A percentile compares a stretch with the other conserved stretches of the same genome.
These are phyloP conservation scores for Colletotrichum tabaci DNA, from an alignment of 2,329 filamentous ascomycete species.

Conservation along the genomic window DNA sequence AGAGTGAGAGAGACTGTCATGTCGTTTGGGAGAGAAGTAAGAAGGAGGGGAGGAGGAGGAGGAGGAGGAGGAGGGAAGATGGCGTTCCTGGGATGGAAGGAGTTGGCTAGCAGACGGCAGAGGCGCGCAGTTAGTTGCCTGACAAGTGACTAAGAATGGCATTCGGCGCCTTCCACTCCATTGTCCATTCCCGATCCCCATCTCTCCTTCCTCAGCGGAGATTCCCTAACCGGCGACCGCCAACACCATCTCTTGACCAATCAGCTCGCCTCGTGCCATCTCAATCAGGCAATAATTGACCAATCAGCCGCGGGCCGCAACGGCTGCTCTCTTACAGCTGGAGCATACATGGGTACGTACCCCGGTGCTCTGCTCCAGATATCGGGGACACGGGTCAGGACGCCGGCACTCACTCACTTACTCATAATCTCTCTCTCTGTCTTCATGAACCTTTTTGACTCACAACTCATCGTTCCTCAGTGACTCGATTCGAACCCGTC, in stretches of 20 bases:
- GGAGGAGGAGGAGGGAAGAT: not conserved
- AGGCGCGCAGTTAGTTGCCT: not conserved
- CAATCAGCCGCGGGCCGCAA: slow-evolving; percentile 37
- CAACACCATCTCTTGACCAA: slow-evolving; percentile 8
- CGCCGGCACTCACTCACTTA: not conserved
- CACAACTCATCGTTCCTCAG: slow-evolving; percentile 17
- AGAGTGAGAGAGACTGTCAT: not conserved
- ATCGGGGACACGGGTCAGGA: slow-evolving; percentile 17
- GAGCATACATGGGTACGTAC: not conserved
- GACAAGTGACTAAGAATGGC: slow-evolving; percentile 1
- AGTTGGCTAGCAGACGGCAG: not conserved
- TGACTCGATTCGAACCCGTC: slow-evolving; percentile 1
- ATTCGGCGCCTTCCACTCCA: not conserved
- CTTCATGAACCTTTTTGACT: slow-evolving; percentile 23
- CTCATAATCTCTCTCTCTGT: slow-evolving; percentile 1
- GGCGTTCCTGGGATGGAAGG: not conserved
- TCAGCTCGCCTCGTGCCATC: slow-evolving; percentile 22
- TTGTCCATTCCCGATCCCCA: not conserved
- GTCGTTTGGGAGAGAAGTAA: no score
- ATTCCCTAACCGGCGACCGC: slow-evolving; percentile 37
- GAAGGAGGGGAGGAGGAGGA: not conserved
- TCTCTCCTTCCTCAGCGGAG: slow-evolving; percentile 28
- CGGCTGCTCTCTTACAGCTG: not conserved
- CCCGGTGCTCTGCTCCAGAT: not conserved
- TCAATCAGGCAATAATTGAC: slow-evolving; percentile 34